Conservation (phyloP, 371 early-diverging fungal species). For the Umbelopsis sp. region DNA sequence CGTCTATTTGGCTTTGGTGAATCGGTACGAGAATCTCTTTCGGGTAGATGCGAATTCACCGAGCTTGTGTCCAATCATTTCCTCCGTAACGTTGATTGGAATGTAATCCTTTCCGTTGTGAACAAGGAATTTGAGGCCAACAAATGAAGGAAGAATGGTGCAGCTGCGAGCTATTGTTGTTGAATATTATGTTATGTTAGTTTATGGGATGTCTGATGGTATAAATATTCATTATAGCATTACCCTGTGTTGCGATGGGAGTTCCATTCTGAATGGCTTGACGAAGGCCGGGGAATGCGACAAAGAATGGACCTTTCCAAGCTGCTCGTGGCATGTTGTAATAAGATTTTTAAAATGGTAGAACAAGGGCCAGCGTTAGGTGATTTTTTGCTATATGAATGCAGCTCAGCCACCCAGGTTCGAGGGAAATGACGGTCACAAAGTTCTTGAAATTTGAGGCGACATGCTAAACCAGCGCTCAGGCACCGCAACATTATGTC, state of each 20-base stretch:
- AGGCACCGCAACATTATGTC: slow-evolving; percentile 4
- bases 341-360: background rate
- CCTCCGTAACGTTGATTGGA: slow-evolving; percentile 87
- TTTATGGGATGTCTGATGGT: background rate
- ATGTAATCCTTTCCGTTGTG: slow-evolving; percentile 94
- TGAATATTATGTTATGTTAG: background rate
- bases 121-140: slow-evolving; percentile 90
- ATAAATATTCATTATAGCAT: background rate
- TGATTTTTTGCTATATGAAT: background rate
- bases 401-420: background rate
- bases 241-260: slow-evolving; percentile 60
- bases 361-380: background rate
- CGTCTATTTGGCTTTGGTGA: slow-evolving; percentile 82
- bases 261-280: slow-evolving; percentile 52
- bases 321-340: slow-evolving; percentile 73
- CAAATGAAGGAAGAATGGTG: slow-evolving; percentile 92
- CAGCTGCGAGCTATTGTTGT: slow-evolving; percentile 71
- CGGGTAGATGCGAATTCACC: slow-evolving; percentile 95
- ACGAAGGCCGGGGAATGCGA: slow-evolving; percentile 72
- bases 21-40: slow-evolving; percentile 87
- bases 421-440: background rate
- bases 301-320: slow-evolving; percentile 96
- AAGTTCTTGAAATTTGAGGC: background rate
- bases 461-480: background rate
- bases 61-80: slow-evolving; percentile 96